Evolutionary conservation across 331 rosid species (phyloP).

Genomic region (Erythrophleum ivorense): DNA sequence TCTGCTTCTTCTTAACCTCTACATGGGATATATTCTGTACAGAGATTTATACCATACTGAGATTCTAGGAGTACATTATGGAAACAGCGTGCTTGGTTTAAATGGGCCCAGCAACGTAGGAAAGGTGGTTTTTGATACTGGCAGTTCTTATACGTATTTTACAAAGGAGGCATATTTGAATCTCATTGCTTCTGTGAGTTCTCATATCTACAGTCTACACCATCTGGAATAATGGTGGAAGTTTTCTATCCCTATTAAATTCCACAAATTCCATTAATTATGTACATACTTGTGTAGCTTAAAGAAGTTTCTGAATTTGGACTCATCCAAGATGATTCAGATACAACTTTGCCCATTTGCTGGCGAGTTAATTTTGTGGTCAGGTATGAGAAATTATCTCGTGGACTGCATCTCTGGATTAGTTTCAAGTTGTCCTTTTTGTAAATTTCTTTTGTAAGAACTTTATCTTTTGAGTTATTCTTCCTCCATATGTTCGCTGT

Average conservation of each 20-base stretch:
- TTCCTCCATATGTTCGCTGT: background rate
- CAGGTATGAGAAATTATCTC: constrained; percentile 50
- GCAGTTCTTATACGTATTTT: constrained; percentile 86
- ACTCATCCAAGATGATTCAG: constrained; percentile 63
- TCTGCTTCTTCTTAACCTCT: constrained; percentile 28
- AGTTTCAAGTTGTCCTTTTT: background rate
- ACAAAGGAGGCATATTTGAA: constrained; percentile 60
- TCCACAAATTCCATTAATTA: constrained; percentile 15
- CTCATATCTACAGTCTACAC: constrained; percentile 28
- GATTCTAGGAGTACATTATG: constrained; percentile 60
- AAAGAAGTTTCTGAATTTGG: constrained; percentile 58
- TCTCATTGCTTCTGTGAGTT: constrained; percentile 75
- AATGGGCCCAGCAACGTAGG: constrained; percentile 52
- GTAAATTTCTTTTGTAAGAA: background rate
- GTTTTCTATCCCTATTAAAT: constrained; percentile 22
- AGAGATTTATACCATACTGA: constrained; percentile 70
- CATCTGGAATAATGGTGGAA: constrained; percentile 10
- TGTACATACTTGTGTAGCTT: constrained; percentile 59
- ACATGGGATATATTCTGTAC: constrained; percentile 38
- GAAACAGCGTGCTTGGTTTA: constrained; percentile 57
- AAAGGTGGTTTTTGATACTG: constrained; percentile 73
- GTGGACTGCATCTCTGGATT: background rate
- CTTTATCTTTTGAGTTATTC: background rate
- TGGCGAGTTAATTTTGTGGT: constrained; percentile 66
- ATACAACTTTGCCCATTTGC: constrained; percentile 73